Conservation (phyloP, 495 filamentous ascomycete genomes). For the Aspergillus sclerotiicarbonarius region DNA sequence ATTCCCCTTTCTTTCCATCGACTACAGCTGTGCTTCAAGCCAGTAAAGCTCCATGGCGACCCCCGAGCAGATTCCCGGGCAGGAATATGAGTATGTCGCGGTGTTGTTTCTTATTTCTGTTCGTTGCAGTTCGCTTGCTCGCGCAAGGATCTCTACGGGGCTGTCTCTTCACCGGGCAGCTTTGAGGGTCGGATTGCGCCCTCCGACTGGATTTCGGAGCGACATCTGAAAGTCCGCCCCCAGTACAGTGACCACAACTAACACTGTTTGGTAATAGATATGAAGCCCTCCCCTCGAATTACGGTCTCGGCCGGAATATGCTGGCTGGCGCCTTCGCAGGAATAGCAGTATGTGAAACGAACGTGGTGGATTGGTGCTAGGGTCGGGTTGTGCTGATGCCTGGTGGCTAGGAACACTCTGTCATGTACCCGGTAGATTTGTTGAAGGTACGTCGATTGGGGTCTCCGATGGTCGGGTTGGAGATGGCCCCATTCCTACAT, state of each 20-base stretch:
- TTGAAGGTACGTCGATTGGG: conserved; percentile 74
- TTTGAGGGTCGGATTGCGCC: neutral
- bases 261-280: conserved; percentile 47
- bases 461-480: neutral
- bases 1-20: conserved; percentile 12
- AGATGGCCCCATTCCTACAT: neutral
- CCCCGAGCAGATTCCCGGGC: conserved; percentile 35
- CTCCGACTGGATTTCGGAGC: neutral
- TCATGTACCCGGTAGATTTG: conserved; percentile 98
- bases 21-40: conserved; percentile 38
- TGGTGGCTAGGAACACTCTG: conserved; percentile 67
- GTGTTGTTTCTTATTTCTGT: conserved; percentile 7
- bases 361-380: neutral
- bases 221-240: neutral
- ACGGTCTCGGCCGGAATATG: conserved; percentile 74
- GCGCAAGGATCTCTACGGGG: neutral
- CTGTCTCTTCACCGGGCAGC: neutral
- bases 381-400: conserved; percentile 19
- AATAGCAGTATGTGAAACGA: conserved; percentile 68
- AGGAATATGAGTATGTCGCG: conserved; percentile 48
- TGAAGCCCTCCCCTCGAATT: conserved; percentile 69
- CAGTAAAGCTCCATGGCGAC: conserved; percentile 44
- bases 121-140: neutral
- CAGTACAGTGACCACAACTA: conserved; percentile 17
- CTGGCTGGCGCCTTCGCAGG: conserved; percentile 93